These are phyloP conservation scores for Penicillium fimorum DNA, from an alignment of 495 filamentous ascomycete genomes.

Conservation along the genomic window DNA sequence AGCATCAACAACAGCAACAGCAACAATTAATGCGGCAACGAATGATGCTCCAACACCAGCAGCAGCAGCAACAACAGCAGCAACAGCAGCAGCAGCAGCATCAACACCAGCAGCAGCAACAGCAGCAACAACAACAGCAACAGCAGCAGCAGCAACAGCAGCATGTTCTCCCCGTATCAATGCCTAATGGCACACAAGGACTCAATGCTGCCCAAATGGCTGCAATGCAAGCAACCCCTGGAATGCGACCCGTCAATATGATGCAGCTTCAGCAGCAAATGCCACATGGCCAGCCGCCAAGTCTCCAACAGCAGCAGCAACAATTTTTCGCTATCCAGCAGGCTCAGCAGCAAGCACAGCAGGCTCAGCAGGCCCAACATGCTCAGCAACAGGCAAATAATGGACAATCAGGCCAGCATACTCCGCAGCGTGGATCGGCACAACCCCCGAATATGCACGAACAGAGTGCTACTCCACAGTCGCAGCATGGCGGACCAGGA, in stretches of 20 bases:
- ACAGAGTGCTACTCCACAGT: slow-evolving; percentile 52
- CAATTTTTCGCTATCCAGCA: slow-evolving; percentile 48
- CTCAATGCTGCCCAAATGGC: slow-evolving; percentile 55
- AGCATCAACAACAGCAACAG: slow-evolving; percentile 44
- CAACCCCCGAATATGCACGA: slow-evolving; percentile 49
- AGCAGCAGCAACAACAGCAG: slow-evolving; percentile 41
- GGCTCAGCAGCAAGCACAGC: slow-evolving; percentile 42
- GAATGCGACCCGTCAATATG: slow-evolving; percentile 44
- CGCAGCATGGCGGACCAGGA: slow-evolving; percentile 51
- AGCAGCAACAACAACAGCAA: slow-evolving; percentile 44
- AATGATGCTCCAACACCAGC: slow-evolving; percentile 39
- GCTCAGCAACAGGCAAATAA: slow-evolving; percentile 42
- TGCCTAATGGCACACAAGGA: slow-evolving; percentile 60
- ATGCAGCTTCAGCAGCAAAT: slow-evolving; percentile 51
- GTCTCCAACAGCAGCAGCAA: slow-evolving; percentile 51
- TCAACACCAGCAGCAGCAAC: slow-evolving; percentile 38
- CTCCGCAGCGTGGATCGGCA: slow-evolving; percentile 46
- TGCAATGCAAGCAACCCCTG: slow-evolving; percentile 52
- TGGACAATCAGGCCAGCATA: slow-evolving; percentile 44
- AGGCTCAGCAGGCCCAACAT: slow-evolving; percentile 40
- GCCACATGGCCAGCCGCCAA: slow-evolving; percentile 53
- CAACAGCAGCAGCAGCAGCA: slow-evolving; percentile 46
- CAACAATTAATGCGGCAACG: slow-evolving; percentile 40
- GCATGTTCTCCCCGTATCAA: slow-evolving; percentile 48
- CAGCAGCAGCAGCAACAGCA: slow-evolving; percentile 52